A percentile compares a stretch with the other conserved stretches of the same genome.
Conservation (phyloP, 2,329 filamentous ascomycete species). For the Trichoderma hamatum region DNA sequence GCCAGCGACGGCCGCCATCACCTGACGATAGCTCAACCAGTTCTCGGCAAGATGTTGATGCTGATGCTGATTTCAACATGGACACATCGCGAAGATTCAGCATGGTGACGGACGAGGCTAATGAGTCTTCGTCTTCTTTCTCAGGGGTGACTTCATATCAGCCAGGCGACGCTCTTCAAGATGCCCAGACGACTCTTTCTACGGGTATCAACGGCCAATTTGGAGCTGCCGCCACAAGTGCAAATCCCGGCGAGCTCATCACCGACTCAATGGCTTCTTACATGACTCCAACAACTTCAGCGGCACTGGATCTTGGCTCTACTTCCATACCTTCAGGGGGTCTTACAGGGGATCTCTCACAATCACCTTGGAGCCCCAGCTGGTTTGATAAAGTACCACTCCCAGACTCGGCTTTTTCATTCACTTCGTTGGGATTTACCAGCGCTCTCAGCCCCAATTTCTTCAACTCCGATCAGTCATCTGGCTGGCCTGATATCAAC, state of each 20-base stretch:
- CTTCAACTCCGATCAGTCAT: conserved; percentile 2
- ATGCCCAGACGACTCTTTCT: neutral
- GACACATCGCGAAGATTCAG: neutral
- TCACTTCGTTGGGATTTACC: conserved; percentile 1
- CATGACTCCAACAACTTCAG: neutral
- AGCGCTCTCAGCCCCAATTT: conserved; percentile 4
- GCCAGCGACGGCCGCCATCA: neutral
- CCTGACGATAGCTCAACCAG: neutral
- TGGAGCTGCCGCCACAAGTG: neutral
- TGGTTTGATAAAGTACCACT: neutral
- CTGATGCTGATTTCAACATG: neutral
- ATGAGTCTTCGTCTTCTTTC: neutral
- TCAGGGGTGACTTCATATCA: neutral
- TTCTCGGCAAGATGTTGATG: conserved; percentile 4
- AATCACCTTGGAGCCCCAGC: neutral
- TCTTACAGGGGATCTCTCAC: neutral
- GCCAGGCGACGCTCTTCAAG: neutral
- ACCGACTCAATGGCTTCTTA: neutral
- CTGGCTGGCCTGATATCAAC: neutral
- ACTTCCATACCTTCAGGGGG: neutral
- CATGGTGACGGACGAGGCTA: neutral
- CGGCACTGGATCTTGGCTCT: neutral
- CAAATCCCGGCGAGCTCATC: neutral
- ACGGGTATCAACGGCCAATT: neutral
- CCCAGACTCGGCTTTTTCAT: neutral